phyloP scores from a whole-genome alignment of 345 rosid species.

The Acer campestre region DNA sequence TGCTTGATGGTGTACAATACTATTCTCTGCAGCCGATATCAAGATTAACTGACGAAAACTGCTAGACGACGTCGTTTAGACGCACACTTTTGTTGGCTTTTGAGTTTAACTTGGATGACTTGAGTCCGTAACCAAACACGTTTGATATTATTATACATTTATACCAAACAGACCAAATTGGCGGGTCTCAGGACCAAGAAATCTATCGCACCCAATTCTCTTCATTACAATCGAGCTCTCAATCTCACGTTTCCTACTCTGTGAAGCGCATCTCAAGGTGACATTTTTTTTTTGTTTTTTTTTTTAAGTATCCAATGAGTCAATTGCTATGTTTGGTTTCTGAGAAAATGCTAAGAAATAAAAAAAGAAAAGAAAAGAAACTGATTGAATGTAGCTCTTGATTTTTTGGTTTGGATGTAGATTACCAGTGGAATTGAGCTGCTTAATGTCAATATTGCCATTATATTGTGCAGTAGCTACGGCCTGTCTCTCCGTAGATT shows the following conservation, averaged over 20 bases:
- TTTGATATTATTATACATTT: too few species aligned
- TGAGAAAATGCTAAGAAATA: neutral
- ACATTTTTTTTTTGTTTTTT: constrained; percentile 19
- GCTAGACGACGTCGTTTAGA: neutral
- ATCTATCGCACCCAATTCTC: constrained; percentile 21
- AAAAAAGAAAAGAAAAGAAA: neutral
- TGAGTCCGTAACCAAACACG: too few species aligned
- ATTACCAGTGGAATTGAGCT: constrained; percentile 41
- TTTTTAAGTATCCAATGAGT: too few species aligned
- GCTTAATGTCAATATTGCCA: constrained; percentile 39
- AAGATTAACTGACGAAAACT: neutral
- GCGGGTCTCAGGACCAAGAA: constrained; percentile 21
- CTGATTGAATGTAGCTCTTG: too few species aligned
- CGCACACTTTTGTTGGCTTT: too few species aligned
- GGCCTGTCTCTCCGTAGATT: constrained; percentile 16
- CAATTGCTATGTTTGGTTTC: neutral
- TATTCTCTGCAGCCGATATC: neutral
- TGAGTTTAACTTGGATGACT: too few species aligned
- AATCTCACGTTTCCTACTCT: constrained; percentile 24
- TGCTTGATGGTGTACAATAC: neutral
- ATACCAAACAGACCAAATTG: neutral
- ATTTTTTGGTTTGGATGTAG: constrained; percentile 22
- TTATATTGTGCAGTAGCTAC: constrained; percentile 26
- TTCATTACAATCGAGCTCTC: constrained; percentile 27
- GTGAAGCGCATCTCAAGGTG: constrained; percentile 34